These are phyloP conservation scores for Desmodesmus armatus DNA, from an alignment of 139 green algal genomes.

Conservation along the genomic window DNA sequence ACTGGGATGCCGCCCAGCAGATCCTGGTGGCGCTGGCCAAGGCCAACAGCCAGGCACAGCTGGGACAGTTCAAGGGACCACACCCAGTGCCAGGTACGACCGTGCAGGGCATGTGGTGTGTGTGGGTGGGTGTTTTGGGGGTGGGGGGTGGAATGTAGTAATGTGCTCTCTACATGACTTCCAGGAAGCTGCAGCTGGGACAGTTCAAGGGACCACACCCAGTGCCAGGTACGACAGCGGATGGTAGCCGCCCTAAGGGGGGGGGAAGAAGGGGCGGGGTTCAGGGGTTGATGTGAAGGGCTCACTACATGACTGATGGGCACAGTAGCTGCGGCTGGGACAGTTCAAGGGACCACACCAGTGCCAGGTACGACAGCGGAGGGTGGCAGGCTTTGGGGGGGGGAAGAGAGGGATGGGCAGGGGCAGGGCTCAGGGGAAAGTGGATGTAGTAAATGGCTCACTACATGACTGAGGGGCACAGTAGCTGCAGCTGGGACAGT, in stretches of 20 bases:
- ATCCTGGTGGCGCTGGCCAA: conserved; percentile 88
- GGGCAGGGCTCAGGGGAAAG: conserved; percentile 62
- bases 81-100: conserved; percentile 67
- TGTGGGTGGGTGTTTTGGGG: background rate
- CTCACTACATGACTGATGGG: conserved; percentile 91
- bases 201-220: conserved; percentile 67
- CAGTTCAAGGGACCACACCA: conserved; percentile 65
- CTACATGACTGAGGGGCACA: conserved; percentile 94
- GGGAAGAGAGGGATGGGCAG: background rate
- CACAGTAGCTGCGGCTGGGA: conserved; percentile 80
- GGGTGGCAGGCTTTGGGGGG: background rate
- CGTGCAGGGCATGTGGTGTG: conserved; percentile 18
- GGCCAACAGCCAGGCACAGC: conserved; percentile 93
- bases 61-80: conserved; percentile 68
- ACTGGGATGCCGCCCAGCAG: conserved; percentile 84
- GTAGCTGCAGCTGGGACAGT: conserved; percentile 82
- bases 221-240: conserved; percentile 58
- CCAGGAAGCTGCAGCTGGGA: conserved; percentile 89
- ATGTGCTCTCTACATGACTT: conserved; percentile 85
- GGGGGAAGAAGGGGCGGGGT: too few species aligned
- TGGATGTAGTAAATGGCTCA: conserved; percentile 53
- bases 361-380: conserved; percentile 60
- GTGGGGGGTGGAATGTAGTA: background rate
- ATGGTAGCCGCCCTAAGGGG: background rate
- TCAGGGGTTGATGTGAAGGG: background rate